Evolutionary conservation across 208 protist genomes (phyloP).

Genomic region (Lotmaria passim): DNA sequence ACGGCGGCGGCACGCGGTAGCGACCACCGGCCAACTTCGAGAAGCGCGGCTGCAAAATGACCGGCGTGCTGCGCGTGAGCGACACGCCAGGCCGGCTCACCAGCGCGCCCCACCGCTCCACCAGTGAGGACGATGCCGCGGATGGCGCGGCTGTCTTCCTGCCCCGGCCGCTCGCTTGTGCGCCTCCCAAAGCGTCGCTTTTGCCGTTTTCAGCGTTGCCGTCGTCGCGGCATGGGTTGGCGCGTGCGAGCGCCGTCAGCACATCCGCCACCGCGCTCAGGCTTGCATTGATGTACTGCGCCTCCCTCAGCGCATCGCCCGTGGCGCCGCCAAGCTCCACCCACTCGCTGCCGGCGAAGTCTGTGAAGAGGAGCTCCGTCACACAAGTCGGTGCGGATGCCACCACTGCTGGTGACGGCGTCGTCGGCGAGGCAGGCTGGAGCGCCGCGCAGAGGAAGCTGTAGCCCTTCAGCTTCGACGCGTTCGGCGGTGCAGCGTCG

Average conservation of each 20-base stretch:
- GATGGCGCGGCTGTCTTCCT: neutral
- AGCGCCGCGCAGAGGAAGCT: constrained; percentile 24
- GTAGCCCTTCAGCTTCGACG: constrained; percentile 29
- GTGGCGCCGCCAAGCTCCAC: constrained; percentile 31
- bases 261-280: constrained; percentile 44
- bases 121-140: constrained; percentile 25
- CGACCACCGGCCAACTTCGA: constrained; percentile 6
- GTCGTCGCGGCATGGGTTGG: constrained; percentile 15
- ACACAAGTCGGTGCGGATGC: constrained; percentile 24
- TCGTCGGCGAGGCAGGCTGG: neutral
- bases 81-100: constrained; percentile 24
- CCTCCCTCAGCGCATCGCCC: constrained; percentile 45
- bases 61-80: constrained; percentile 27
- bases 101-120: constrained; percentile 36
- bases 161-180: neutral
- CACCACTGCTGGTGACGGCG: neutral
- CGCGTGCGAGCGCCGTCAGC: constrained; percentile 34
- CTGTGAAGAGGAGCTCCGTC: constrained; percentile 55
- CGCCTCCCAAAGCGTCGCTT: neutral
- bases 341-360: constrained; percentile 76
- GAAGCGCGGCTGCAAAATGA: constrained; percentile 36
- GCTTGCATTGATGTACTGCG: constrained; percentile 57
- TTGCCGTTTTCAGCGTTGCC: neutral
- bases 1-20: neutral
- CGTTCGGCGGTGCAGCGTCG: neutral